Conservation (phyloP, 768 basidiomycete genomes). For the Termitomyces sp. region DNA sequence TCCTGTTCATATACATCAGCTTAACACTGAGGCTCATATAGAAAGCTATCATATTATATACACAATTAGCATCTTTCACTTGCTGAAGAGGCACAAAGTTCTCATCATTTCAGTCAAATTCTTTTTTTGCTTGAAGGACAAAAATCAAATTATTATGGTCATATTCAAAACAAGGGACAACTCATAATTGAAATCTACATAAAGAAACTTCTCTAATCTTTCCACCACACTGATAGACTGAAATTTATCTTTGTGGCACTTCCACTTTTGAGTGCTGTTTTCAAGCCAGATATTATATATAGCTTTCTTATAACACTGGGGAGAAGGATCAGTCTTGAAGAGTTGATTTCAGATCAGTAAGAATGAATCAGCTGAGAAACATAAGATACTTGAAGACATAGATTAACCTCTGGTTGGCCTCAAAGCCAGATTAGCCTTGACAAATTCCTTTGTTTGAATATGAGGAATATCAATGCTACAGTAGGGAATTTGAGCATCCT, state of each 20-base stretch:
- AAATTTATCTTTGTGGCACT: not conserved
- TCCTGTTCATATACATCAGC: not conserved
- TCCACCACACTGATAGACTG: not conserved
- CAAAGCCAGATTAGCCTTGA: not conserved
- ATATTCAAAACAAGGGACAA: not conserved
- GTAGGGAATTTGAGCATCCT: not conserved
- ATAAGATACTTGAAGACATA: not conserved
- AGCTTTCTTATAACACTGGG: not conserved
- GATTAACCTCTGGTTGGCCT: not conserved
- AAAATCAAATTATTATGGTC: not conserved
- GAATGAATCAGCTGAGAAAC: not conserved
- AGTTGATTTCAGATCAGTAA: not conserved
- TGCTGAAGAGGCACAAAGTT: not conserved
- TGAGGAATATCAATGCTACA: not conserved
- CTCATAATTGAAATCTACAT: not conserved
- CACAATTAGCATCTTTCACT: not conserved
- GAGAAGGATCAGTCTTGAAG: not conserved
- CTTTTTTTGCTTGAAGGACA: no score
- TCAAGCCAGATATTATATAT: conserved; percentile 1
- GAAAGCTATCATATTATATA: not conserved
- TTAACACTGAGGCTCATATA: not conserved
- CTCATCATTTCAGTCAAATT: not conserved
- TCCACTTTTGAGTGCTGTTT: not conserved
- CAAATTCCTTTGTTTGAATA: not conserved
- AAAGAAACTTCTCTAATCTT: not conserved